Evolutionary conservation across 352 stramenopile genomes (phyloP), one percentile per base, ranked within the genome.

Genomic region (Pythium insidiosum): DNA sequence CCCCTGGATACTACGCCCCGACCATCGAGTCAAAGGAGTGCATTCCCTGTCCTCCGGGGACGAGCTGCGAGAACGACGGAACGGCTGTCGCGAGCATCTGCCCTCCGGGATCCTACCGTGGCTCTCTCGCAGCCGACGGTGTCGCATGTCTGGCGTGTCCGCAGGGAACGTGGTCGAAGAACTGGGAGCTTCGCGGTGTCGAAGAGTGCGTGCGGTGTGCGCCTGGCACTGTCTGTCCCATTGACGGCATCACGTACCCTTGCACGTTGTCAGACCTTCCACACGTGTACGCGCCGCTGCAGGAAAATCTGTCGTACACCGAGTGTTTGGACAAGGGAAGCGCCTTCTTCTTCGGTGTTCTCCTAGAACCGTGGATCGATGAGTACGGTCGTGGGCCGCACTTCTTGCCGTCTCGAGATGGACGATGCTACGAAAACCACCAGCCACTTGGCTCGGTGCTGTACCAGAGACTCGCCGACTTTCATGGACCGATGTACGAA

Each of bases 81-180:
- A 95, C 71, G 0, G 63, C 65, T 11, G 67, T 93, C 12, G 88
- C 94, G 5, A 83, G 76, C 24, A 75, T 98, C 22, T 99, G 95
- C 58, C 63, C 69, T 0, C 94, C 94, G 12, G 95, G 95, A 2
- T 96, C 83, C 16, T 99, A 98, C 65, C 78, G 95, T 11, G 80
- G 77, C 2, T 90, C 68, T 33, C 48, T 96, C 1, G 61, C 63
- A 1, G 75, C 66, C n/a, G 90, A 98, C 59, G 88, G 84, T 12
- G 51, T 96, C 25, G 81, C 88, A 7, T 98, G 94, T 57, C 58
- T 86, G 3, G 65, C 79, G 35, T 98, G 88, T 64, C 87, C 93
- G 10, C 81, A 97, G 63, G 95, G 95, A 5, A 98, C 89, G 10
- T 99, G 95, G 95, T 97, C 86, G 13, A 98, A 98, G 66, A 98